Percentiles rank a stretch among this genome's conserved stretches.
Evolutionary conservation across 2,329 filamentous ascomycete genomes (phyloP).

Genomic region (Annulohypoxylon truncatum): DNA sequence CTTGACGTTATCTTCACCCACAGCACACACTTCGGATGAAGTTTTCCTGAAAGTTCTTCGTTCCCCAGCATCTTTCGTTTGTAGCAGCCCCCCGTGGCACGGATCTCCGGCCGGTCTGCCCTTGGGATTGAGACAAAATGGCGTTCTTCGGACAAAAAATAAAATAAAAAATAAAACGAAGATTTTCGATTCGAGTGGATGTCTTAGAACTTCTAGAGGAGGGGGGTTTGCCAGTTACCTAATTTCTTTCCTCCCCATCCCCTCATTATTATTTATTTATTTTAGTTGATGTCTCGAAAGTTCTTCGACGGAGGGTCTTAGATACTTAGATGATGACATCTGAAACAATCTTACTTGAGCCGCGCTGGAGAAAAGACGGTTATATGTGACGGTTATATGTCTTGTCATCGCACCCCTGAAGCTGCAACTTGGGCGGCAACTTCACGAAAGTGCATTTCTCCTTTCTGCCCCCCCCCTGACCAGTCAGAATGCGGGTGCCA

Average conservation of each 20-base stretch:
- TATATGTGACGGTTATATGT: conserved; percentile 42
- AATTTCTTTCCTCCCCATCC: conserved; percentile 5
- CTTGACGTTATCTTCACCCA: conserved; percentile 13
- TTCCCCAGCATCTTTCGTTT: conserved; percentile 6
- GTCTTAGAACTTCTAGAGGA: conserved; percentile 14
- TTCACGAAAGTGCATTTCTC: conserved; percentile 20
- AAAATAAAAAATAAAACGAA: no score
- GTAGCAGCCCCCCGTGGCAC: conserved; percentile 31
- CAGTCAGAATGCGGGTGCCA: conserved; percentile 18
- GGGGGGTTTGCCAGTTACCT: neutral
- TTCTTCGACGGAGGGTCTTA: conserved; percentile 25
- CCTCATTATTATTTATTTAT: neutral
- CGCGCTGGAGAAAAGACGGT: conserved; percentile 39
- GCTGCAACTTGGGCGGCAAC: conserved; percentile 11
- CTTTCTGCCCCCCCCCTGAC: conserved; percentile 12
- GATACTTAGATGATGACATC: conserved; percentile 35
- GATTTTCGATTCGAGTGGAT: conserved; percentile 29
- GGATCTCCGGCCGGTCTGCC: conserved; percentile 36
- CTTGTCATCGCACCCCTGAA: conserved; percentile 30
- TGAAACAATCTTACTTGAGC: conserved; percentile 43
- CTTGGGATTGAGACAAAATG: conserved; percentile 32
- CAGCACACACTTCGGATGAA: conserved; percentile 31
- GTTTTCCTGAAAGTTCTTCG: conserved; percentile 21
- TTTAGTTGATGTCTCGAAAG: conserved; percentile 22
- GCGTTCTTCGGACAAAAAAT: conserved; percentile 40